Evolutionary conservation across 2,329 filamentous ascomycete species (phyloP), one percentile per base, ranked within the genome.

Genomic region (Talaromyces pinophilus): DNA sequence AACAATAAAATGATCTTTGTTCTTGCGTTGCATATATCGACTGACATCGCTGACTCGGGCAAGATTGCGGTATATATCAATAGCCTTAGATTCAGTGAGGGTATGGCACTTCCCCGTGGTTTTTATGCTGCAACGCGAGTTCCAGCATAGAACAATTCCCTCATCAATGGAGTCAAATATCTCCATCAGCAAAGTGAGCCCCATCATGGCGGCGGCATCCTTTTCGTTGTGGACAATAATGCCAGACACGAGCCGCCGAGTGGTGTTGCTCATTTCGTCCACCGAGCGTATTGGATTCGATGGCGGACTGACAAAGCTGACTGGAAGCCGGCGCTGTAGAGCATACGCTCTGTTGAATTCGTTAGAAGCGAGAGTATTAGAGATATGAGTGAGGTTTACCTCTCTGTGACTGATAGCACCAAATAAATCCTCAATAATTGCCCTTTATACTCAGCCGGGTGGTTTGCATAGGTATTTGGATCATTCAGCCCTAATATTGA

Each of bases 21-120:
- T 28, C 6, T 30, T 52, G 13, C 76, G 52, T 79, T 77, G 7
- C 76, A 77, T 59, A 17, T 77, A 75, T 62, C 77, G 72, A 69
- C 74, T 77, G 28, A 71, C 74, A 71, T 76, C 74, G 67, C 69
- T 76, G 64, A 74, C 74, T 42, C 63, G 72, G 59, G 59, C 72
- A 60, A 73, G 75, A 67, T 73, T 81, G 64, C 73, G 76, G 71
- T 72, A 74, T 66, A 73, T 80, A 55, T 70, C 73, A 70, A 73
- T 68, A 63, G 73, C 78, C 82, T 97, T 70, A 89, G 86, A 5
- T 75, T 91, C 68, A 84, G 90, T 60, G 84, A 91, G 77, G 83
- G 92, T 71, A 74, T 92, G 65, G 82, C 90, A 61, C 89, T 89
- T 75, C 72, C 85, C 65, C 75, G 81, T 33, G 87, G 91, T 75